phyloP scores from a whole-genome alignment of 2,329 filamentous ascomycete genomes.

The Epichloe sp. region DNA sequence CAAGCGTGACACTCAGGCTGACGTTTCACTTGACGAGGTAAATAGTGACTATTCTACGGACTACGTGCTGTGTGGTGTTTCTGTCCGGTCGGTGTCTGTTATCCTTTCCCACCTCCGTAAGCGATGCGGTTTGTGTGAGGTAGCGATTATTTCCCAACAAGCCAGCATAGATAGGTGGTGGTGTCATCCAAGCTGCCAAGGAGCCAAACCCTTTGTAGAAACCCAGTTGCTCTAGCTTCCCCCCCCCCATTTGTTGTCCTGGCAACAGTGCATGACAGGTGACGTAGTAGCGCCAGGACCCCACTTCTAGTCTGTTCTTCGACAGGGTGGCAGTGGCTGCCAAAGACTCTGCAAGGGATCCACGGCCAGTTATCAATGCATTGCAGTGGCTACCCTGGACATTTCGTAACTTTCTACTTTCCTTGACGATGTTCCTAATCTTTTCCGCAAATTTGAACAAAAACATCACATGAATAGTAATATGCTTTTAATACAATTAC shows the following conservation, averaged over 20 bases:
- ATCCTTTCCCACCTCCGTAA: too few relatives aligned
- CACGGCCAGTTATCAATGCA: too few relatives aligned
- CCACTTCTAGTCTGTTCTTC: neutral
- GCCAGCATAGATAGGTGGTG: neutral
- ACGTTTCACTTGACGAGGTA: neutral
- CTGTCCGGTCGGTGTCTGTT: too few relatives aligned
- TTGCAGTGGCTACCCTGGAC: too few relatives aligned
- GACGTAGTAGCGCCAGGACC: neutral
- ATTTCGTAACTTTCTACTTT: too few relatives aligned
- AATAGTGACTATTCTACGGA: neutral
- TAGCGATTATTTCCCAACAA: too few relatives aligned
- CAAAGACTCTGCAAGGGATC: neutral
- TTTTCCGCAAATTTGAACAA: too few relatives aligned
- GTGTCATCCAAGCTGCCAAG: neutral
- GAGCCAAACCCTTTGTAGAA: too few relatives aligned
- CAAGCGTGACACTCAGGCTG: neutral
- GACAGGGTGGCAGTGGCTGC: neutral
- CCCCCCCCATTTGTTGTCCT: neutral
- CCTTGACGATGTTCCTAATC: too few relatives aligned
- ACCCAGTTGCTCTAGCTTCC: too few relatives aligned
- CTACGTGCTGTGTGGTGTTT: neutral
- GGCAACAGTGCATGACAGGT: neutral
- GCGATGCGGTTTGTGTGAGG: too few relatives aligned
- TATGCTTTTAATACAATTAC: rapidly evolving
- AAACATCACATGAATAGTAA: too few relatives aligned